A percentile compares a stretch with the other conserved stretches of the same genome.
phyloP scores from a whole-genome alignment of 73 alveolate species.

The Paraurostyla sp. region DNA sequence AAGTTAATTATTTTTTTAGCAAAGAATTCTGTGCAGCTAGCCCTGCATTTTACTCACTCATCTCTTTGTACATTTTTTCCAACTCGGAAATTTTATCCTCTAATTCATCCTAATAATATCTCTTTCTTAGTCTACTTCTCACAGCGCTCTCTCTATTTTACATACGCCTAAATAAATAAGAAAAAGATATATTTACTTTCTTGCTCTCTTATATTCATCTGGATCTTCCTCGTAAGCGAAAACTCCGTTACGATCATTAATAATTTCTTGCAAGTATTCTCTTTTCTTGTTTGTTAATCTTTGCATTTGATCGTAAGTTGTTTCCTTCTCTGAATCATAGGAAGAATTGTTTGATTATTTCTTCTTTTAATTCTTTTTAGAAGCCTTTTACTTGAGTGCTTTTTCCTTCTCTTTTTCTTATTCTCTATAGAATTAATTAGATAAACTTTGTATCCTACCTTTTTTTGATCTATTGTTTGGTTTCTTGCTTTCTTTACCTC shows the following conservation, averaged over 20 bases:
- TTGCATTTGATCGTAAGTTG: background rate
- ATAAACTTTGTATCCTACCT: background rate
- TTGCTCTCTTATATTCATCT: slow-evolving; percentile 55
- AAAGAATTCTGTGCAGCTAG: slow-evolving; percentile 33
- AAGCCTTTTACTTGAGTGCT: background rate
- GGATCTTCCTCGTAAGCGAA: slow-evolving; percentile 40
- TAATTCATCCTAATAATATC: slow-evolving; percentile 38
- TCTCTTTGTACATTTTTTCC: slow-evolving; percentile 16
- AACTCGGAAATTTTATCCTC: slow-evolving; percentile 38
- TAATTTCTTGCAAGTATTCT: slow-evolving; percentile 14
- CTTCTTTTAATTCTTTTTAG: background rate
- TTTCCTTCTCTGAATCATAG: slow-evolving; percentile 12
- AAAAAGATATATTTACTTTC: slow-evolving; percentile 20
- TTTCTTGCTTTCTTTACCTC: background rate
- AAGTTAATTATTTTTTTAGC: slow-evolving; percentile 11
- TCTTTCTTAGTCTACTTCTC: slow-evolving; percentile 48
- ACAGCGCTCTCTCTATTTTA: slow-evolving; percentile 59
- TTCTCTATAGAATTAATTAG: background rate
- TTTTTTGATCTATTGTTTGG: background rate
- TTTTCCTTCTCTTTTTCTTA: background rate
- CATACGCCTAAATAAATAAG: slow-evolving; percentile 16
- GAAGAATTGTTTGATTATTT: background rate
- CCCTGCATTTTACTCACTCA: slow-evolving; percentile 53
- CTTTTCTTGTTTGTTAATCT: slow-evolving; percentile 46
- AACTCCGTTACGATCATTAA: slow-evolving; percentile 49